Conservation (phyloP, 805 yeast species). For the Lachancea lanzarotensis region DNA sequence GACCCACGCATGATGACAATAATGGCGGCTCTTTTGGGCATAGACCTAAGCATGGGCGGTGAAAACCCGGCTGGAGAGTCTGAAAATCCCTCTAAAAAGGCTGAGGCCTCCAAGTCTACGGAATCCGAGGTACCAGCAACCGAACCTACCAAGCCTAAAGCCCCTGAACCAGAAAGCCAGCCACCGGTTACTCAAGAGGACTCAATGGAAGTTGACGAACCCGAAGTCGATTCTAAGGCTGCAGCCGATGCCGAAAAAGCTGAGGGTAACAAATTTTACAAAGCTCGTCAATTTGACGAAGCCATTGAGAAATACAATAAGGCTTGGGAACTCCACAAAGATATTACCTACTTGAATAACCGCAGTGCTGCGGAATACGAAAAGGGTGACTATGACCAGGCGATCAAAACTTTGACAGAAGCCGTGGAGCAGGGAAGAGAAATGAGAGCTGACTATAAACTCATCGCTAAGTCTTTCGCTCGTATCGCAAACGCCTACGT, state of each 20-base stretch:
- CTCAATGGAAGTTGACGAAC: slow-evolving; percentile 33
- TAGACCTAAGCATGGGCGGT: slow-evolving; percentile 51
- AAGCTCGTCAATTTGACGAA: slow-evolving; percentile 81
- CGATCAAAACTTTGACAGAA: slow-evolving; percentile 68
- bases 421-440: slow-evolving; percentile 92
- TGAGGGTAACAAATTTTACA: slow-evolving; percentile 81
- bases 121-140: slow-evolving; percentile 24
- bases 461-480: slow-evolving; percentile 87
- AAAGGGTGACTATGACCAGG: slow-evolving; percentile 83
- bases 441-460: slow-evolving; percentile 82
- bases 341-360: slow-evolving; percentile 90
- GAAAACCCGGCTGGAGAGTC: slow-evolving; percentile 27
- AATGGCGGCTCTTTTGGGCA: slow-evolving; percentile 78
- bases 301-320: slow-evolving; percentile 81
- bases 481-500: slow-evolving; percentile 80
- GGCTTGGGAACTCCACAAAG: slow-evolving; percentile 78
- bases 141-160: slow-evolving; percentile 18
- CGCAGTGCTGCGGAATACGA: slow-evolving; percentile 97
- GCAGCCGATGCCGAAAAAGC: slow-evolving; percentile 69
- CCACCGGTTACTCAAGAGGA: slow-evolving; percentile 23
- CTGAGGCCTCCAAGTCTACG: slow-evolving; percentile 26
- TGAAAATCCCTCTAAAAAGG: slow-evolving; percentile 21
- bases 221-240: slow-evolving; percentile 34
- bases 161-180: slow-evolving; percentile 21
- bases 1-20: slow-evolving; percentile 88